These are phyloP conservation scores for Aeminium ludgeri DNA, from an alignment of 495 filamentous ascomycete genomes.

Conservation along the genomic window DNA sequence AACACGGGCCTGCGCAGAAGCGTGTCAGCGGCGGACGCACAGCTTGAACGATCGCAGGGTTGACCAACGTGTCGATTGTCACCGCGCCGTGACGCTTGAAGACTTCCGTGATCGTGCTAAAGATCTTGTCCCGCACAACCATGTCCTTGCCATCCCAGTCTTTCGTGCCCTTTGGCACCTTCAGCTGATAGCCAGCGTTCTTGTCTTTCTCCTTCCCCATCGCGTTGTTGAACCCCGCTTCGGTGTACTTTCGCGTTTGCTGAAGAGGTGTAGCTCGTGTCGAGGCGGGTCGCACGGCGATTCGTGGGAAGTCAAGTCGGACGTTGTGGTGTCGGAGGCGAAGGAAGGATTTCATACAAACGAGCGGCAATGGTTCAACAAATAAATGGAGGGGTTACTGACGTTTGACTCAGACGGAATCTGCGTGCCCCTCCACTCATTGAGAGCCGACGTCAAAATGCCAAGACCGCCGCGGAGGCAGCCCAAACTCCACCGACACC, in stretches of 20 bases:
- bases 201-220: slow-evolving; percentile 18
- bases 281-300: background rate
- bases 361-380: background rate
- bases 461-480: background rate
- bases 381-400: no score
- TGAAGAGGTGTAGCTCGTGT: background rate
- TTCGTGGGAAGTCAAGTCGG: background rate
- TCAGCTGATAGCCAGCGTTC: slow-evolving; percentile 17
- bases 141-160: slow-evolving; percentile 47
- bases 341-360: slow-evolving; percentile 2
- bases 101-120: slow-evolving; percentile 61
- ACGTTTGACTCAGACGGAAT: no score
- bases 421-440: no score
- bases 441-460: background rate
- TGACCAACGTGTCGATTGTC: slow-evolving; percentile 53
- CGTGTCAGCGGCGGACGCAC: background rate
- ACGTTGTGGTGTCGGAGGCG: background rate
- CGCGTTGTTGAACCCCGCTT: background rate
- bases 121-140: slow-evolving; percentile 69
- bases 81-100: slow-evolving; percentile 83
- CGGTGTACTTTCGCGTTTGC: background rate
- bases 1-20: slow-evolving; percentile 31
- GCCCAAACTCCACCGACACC: background rate
- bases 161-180: slow-evolving; percentile 19
- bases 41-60: background rate